phyloP scores from a whole-genome alignment of 1,139 yeast species.

The Saccharomyces hybrid region DNA sequence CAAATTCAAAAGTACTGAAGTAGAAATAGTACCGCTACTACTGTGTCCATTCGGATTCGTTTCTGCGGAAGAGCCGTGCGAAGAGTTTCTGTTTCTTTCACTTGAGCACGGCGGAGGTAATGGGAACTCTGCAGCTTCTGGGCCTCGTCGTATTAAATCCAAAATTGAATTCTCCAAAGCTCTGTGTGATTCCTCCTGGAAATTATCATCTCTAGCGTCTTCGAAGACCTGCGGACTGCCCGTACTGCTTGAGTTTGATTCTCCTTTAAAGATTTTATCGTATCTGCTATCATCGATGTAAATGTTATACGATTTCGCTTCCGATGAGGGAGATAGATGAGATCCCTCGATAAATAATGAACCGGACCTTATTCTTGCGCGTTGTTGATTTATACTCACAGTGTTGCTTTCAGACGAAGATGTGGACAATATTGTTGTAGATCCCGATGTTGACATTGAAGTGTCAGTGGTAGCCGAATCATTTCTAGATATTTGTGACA shows the following conservation, averaged over 20 bases:
- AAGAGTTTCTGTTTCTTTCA: not conserved
- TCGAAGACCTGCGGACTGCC: not conserved
- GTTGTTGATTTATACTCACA: not conserved
- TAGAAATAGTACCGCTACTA: constrained; percentile 10
- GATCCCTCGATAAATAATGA: constrained; percentile 1
- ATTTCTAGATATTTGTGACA: not conserved
- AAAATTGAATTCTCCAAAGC: not conserved
- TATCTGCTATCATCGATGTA: not conserved
- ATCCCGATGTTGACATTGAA: not conserved
- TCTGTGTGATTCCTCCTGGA: not conserved
- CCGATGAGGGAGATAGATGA: not conserved
- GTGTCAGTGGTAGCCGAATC: not conserved
- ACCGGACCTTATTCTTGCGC: not conserved
- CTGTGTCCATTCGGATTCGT: not conserved
- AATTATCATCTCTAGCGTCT: not conserved
- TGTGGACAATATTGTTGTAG: not conserved
- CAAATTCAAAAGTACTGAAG: constrained; percentile 6
- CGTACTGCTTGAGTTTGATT: not conserved
- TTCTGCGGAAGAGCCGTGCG: not conserved
- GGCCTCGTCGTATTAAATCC: not conserved
- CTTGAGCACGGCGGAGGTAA: not conserved
- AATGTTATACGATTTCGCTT: not conserved
- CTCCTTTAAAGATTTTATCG: not conserved
- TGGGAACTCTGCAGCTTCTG: not conserved
- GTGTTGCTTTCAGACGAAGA: not conserved